Evolutionary conservation across 805 yeast species (phyloP), one percentile per base, ranked within the genome.

Genomic region (Candida pseudofarinosa): DNA sequence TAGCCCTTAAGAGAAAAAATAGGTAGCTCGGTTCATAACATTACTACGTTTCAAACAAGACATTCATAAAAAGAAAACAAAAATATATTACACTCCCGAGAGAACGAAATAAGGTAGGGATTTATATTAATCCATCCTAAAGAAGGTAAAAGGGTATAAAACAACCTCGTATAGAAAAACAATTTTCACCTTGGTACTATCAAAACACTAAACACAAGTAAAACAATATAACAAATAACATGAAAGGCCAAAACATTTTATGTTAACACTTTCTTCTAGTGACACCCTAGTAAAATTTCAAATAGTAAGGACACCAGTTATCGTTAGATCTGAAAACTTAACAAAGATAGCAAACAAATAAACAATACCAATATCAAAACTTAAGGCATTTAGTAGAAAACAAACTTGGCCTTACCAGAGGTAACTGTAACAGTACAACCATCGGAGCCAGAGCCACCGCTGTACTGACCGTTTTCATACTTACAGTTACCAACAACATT

Each of bases 391-490:
- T 39, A 33, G 42, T 55, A 59, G 48, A 59, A 59, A 42, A 88
- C 96, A 64, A 85, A 86, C 64, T 85, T 75, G 49, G 95, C 97
- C 51, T 70, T 71, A 65, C 99, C 98, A 26, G 73, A 64, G 45
- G 88, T 80, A 51, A 91, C 95, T 52, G 95, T 82, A 51, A 85
- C 96, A 42, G 98, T 91, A 80, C 98, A 91, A 54, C 98, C 98
- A 55, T 81, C 88, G 36, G 82, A 48, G 51, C 88, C 88, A 48
- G 65, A 63, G 43, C 85, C 87, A 46, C 85, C 87, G 56, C 76
- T 76, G 74, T 83, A 87, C 19, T 55, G 44, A 54, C 98, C 98
- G 60, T 86, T 72, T 58, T 76, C 85, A 73, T 89, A 90, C 38
- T 65, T 65, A 74, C 99, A 91, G 37, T 75, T 70, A 47, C 98